A percentile compares a stretch with the other conserved stretches of the same genome.
Evolutionary conservation across 768 basidiomycete species (phyloP).

Genomic region (Lactifluus volemus): DNA sequence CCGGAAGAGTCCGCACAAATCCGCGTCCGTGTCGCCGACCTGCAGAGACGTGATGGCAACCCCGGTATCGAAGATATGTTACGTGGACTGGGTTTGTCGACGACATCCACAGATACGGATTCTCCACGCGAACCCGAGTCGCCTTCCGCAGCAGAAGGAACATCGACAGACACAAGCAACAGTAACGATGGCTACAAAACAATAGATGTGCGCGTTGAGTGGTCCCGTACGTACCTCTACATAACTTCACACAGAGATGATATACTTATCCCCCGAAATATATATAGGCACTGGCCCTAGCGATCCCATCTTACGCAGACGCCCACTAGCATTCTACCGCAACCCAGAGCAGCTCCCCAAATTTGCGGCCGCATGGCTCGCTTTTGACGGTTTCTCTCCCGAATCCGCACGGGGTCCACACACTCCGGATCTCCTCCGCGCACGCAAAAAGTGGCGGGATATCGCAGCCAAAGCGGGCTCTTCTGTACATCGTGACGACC

Average conservation of each 20-base stretch:
- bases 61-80: slow-evolving; percentile 16
- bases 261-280: neutral
- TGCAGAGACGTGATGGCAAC: slow-evolving; percentile 4
- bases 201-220: neutral
- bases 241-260: neutral
- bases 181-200: neutral
- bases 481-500: neutral
- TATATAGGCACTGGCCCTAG: neutral
- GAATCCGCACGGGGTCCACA: slow-evolving; percentile 7
- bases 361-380: slow-evolving; percentile 9
- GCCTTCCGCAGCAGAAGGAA: neutral
- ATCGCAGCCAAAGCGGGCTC: neutral
- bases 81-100: neutral
- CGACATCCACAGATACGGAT: neutral
- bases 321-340: neutral
- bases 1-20: neutral
- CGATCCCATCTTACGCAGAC: neutral
- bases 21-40: neutral
- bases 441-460: slow-evolving; percentile 6
- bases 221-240: slow-evolving; percentile 1
- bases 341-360: neutral
- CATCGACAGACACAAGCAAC: neutral
- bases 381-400: slow-evolving; percentile 11
- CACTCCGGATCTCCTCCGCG: slow-evolving; percentile 7
- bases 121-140: neutral